These are phyloP conservation scores for Kalanchoe fedtschenkoi DNA, from an alignment of 164 flowering plant species.

Conservation along the genomic window DNA sequence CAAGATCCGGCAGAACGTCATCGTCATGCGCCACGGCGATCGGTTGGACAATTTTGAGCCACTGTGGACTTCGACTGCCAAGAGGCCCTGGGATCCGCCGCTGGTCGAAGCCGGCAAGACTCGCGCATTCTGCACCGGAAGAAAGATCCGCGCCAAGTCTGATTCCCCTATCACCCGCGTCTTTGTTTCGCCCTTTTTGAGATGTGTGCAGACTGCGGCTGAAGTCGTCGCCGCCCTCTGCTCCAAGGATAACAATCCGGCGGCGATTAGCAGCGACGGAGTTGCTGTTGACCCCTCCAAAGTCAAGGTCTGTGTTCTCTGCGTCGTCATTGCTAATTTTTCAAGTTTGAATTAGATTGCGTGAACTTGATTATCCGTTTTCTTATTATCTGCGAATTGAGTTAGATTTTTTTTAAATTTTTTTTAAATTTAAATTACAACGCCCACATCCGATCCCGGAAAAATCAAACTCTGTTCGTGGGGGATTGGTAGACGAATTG, in stretches of 20 bases:
- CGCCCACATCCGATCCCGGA: no score
- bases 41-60: slow-evolving; percentile 62
- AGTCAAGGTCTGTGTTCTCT: slow-evolving; percentile 63
- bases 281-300: slow-evolving; percentile 41
- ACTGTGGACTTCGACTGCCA: slow-evolving; percentile 43
- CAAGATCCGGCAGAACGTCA: slow-evolving; percentile 46
- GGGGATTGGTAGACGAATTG: no score
- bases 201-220: slow-evolving; percentile 73
- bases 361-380: no score
- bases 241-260: slow-evolving; percentile 24
- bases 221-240: slow-evolving; percentile 48
- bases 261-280: slow-evolving; percentile 15
- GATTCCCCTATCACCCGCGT: slow-evolving; percentile 52
- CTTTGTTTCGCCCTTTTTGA: slow-evolving; percentile 70
- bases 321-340: no score
- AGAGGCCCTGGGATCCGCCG: slow-evolving; percentile 80
- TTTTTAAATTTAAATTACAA: no score
- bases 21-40: slow-evolving; percentile 93
- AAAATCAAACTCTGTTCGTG: no score
- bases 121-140: slow-evolving; percentile 52
- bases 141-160: slow-evolving; percentile 23
- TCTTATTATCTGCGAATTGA: no score
- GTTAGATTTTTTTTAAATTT: no score
- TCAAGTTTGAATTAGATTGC: no score
- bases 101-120: slow-evolving; percentile 32